Evolutionary conservation across 2,329 filamentous ascomycete genomes (phyloP), one percentile per base, ranked within the genome.

Genomic region (Cercospora brassicicola): DNA sequence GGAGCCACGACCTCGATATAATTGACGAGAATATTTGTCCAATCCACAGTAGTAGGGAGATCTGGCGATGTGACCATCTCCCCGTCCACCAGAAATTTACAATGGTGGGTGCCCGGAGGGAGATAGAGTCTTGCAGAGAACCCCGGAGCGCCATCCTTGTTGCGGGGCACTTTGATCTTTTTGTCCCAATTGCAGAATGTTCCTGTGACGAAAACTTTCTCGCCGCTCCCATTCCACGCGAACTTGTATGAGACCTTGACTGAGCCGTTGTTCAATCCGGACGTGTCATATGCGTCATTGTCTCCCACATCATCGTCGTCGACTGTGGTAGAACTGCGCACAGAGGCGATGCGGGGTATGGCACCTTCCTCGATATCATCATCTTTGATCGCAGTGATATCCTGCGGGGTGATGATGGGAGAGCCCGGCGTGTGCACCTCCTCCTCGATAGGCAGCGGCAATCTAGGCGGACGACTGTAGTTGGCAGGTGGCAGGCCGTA

Each of bases 181-280:
- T 91, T 90, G 81, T 96, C 93, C 95, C 95, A 99, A 79, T 94
- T 92, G 75, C 96, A 96, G 78, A 98, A 97, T 20, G 95, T 98
- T 72, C 94, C 94, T 0, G 95, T 99, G 56, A 99, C 93, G 79
- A 97, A 99, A 71, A 98, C 89, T 80, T 94, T 96, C 67, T 96
- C 91, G 92, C 94, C 66, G 33, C 65, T 26, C 8, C 88, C 87
- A 72, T 87, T 87, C 95, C 95, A 99, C 80, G 96, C 91, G 67
- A 99, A 88, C 67, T 87, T 83, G 1, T 92, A 96, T 1, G 93
- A 92, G 51, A 98, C 91, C 7, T 91, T 91, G 45, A 91, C 90
- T 70, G 90, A 87, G 18, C 88, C 89, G 75, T 92, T 90, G 36
- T 91, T 88, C n/a, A 69, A 59, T 20, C 82, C 79, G 33, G 77